Percentiles rank a stretch among this genome's conserved stretches.
These are phyloP conservation scores for Irpex lacteus DNA, from an alignment of 1,284 basidiomycete species.

Conservation along the genomic window DNA sequence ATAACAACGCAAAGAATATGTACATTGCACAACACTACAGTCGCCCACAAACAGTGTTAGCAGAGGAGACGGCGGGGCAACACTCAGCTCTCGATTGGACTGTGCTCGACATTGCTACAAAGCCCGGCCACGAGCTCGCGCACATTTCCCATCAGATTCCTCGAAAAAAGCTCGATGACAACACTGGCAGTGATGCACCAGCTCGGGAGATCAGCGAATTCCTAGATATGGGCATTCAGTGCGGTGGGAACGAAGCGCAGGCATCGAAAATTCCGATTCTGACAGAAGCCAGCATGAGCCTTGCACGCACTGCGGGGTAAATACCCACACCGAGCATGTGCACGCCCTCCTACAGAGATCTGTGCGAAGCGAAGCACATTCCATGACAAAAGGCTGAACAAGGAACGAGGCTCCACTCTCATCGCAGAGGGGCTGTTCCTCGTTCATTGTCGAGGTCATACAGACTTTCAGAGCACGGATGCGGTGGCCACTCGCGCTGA, in stretches of 20 bases:
- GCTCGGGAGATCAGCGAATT: conserved; percentile 1
- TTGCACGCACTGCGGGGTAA: background rate
- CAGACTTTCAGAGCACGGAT: background rate
- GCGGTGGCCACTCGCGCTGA: background rate
- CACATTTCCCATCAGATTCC: background rate
- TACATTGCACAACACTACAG: too few relatives aligned
- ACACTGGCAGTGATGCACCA: background rate
- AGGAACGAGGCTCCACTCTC: background rate
- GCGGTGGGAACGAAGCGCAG: background rate
- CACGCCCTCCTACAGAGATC: background rate
- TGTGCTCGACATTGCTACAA: background rate
- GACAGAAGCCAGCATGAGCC: background rate
- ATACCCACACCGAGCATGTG: background rate
- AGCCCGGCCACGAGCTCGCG: background rate
- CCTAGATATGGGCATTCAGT: background rate
- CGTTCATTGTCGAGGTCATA: background rate
- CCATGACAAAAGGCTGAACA: background rate
- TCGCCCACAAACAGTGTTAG: background rate
- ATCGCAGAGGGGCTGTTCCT: background rate
- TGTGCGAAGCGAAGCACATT: background rate
- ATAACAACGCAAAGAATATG: background rate
- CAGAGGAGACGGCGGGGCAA: background rate
- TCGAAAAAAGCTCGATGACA: conserved; percentile 5
- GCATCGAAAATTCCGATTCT: background rate
- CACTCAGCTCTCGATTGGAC: background rate